A percentile compares a stretch with the other conserved stretches of the same genome.
phyloP scores from a whole-genome alignment of 495 filamentous ascomycete species.

The Penicillium soppii region DNA sequence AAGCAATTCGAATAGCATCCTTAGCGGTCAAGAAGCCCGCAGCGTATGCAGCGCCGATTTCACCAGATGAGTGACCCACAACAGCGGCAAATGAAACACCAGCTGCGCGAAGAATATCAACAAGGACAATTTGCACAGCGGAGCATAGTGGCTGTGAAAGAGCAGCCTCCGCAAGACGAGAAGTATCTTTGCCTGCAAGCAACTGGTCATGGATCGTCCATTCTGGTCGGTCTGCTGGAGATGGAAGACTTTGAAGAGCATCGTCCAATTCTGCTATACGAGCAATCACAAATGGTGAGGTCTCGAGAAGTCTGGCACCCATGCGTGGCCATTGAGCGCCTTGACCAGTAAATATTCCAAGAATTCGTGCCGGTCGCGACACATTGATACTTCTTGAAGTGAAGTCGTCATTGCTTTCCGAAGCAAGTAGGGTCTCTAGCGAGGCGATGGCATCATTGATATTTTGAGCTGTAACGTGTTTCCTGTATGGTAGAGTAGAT shows the following conservation, averaged over 20 bases:
- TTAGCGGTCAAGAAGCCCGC: slow-evolving; percentile 19
- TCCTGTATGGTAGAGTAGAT: neutral
- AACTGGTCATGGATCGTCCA: slow-evolving; percentile 18
- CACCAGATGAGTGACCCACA: slow-evolving; percentile 32
- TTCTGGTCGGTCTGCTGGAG: neutral
- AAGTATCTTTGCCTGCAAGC: neutral
- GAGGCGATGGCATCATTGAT: too few relatives aligned
- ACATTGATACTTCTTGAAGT: neutral
- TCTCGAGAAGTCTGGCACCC: slow-evolving; percentile 36
- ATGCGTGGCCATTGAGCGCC: slow-evolving; percentile 63
- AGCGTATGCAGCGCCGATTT: slow-evolving; percentile 35
- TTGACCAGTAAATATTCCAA: slow-evolving; percentile 53
- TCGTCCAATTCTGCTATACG: slow-evolving; percentile 6
- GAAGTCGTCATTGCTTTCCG: too few relatives aligned
- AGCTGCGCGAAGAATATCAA: slow-evolving; percentile 17
- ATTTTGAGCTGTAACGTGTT: neutral
- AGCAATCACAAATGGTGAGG: neutral
- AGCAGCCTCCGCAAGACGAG: slow-evolving; percentile 24
- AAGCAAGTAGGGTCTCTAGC: neutral
- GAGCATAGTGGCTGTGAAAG: slow-evolving; percentile 43
- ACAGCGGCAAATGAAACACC: slow-evolving; percentile 17
- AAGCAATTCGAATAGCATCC: slow-evolving; percentile 49
- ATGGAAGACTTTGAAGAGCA: neutral
- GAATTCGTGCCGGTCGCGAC: neutral
- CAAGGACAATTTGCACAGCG: slow-evolving; percentile 25